Percentiles rank a stretch among this genome's conserved stretches.
These are phyloP conservation scores for Boletellus ananas DNA, from an alignment of 768 basidiomycete genomes.

Conservation along the genomic window DNA sequence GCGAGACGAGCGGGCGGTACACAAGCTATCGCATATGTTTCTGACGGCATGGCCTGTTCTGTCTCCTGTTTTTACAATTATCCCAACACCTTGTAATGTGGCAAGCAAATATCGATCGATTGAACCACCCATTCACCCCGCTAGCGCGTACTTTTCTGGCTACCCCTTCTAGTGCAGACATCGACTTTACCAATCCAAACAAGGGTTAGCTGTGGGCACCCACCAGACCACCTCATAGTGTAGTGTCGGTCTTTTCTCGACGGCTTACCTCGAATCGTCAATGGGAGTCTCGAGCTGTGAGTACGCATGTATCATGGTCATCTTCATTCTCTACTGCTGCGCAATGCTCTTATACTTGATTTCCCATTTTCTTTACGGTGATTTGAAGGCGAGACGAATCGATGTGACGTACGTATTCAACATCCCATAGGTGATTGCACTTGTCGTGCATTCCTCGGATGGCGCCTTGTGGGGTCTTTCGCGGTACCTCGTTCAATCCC, in stretches of 20 bases:
- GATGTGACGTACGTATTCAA: background rate
- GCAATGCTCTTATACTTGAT: background rate
- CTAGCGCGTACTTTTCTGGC: slow-evolving; percentile 1
- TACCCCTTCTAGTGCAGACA: no score
- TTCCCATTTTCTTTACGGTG: background rate
- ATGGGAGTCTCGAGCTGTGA: background rate
- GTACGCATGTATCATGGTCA: background rate
- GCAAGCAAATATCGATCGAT: slow-evolving; percentile 7
- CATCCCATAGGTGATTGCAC: background rate
- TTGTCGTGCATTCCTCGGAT: no score
- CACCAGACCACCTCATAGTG: no score
- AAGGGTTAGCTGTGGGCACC: no score
- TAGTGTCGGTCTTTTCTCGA: no score
- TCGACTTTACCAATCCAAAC: no score
- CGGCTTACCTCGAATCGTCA: no score
- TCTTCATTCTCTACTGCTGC: background rate
- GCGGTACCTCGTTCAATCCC: background rate
- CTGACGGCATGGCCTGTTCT: slow-evolving; percentile 31
- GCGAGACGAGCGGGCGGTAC: slow-evolving; percentile 94
- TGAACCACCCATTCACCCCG: background rate
- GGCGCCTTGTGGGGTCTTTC: background rate
- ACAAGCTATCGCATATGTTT: slow-evolving; percentile 92
- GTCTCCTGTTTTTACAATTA: background rate
- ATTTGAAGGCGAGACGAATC: background rate
- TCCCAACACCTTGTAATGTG: slow-evolving; percentile 13